phyloP scores from a whole-genome alignment of 176 grass and related monocot genomes.

The Oryza punctata region DNA sequence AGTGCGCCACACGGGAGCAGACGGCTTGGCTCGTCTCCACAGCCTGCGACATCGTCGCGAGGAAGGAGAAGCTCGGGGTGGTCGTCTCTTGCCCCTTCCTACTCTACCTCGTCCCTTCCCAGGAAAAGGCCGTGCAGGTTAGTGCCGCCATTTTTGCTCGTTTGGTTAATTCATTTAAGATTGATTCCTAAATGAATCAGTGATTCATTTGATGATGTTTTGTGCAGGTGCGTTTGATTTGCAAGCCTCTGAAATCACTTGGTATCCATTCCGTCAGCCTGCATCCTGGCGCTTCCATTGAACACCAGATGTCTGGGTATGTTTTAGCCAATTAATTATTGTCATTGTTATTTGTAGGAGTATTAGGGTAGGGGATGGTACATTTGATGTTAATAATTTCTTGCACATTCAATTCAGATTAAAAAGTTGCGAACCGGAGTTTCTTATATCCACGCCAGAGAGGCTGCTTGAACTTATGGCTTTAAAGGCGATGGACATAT shows the following conservation, averaged over 20 bases:
- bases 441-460: slow-evolving; percentile 79
- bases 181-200: background rate
- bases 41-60: slow-evolving; percentile 69
- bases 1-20: slow-evolving; percentile 57
- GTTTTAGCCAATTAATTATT: background rate
- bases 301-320: slow-evolving; percentile 80
- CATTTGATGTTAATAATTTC: slow-evolving; percentile 25
- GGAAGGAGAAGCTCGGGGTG: slow-evolving; percentile 82
- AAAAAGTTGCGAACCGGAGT: slow-evolving; percentile 87
- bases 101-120: slow-evolving; percentile 71
- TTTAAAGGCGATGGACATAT: slow-evolving; percentile 73
- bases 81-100: slow-evolving; percentile 67
- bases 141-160: background rate
- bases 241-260: slow-evolving; percentile 71
- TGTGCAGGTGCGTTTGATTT: slow-evolving; percentile 66
- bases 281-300: slow-evolving; percentile 60
- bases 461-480: slow-evolving; percentile 80
- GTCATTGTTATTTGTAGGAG: background rate
- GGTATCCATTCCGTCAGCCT: slow-evolving; percentile 93
- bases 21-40: slow-evolving; percentile 80
- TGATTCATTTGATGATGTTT: slow-evolving; percentile 2
- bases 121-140: slow-evolving; percentile 73
- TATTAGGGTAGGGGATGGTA: background rate
- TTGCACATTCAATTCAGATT: slow-evolving; percentile 48
- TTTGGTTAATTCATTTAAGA: background rate